phyloP scores from a whole-genome alignment of 805 yeast genomes.

The Ogataea nonfermentans region DNA sequence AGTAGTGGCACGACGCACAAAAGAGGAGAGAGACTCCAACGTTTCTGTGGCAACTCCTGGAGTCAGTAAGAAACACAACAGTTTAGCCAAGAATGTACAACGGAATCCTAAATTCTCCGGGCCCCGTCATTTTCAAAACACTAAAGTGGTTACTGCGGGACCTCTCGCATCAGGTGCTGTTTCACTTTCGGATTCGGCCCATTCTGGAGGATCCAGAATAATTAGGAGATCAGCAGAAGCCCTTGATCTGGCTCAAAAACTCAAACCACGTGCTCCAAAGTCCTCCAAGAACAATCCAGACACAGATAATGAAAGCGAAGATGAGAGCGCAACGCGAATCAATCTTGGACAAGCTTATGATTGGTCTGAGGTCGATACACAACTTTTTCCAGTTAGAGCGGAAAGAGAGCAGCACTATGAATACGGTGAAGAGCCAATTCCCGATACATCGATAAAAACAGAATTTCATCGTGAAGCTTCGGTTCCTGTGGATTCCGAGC shows the following conservation, averaged over 20 bases:
- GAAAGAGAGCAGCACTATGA: constrained; percentile 47
- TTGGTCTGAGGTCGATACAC: constrained; percentile 51
- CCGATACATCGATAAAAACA: constrained; percentile 35
- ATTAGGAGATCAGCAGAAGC: constrained; percentile 1
- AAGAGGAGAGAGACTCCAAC: constrained; percentile 78
- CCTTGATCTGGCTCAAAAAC: constrained; percentile 25
- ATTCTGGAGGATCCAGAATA: not conserved
- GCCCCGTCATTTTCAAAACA: constrained; percentile 40
- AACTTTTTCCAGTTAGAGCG: constrained; percentile 71
- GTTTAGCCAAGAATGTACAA: constrained; percentile 36
- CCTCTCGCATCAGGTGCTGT: constrained; percentile 69
- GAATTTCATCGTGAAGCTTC: constrained; percentile 30
- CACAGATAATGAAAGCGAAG: constrained; percentile 28
- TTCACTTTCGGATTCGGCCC: constrained; percentile 35
- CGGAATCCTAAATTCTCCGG: constrained; percentile 29
- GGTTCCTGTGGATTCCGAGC: constrained; percentile 20
- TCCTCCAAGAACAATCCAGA: constrained; percentile 10
- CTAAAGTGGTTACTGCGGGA: constrained; percentile 69
- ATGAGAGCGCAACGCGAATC: constrained; percentile 48
- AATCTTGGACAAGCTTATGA: constrained; percentile 63
- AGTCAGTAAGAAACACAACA: constrained; percentile 35
- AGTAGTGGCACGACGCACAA: constrained; percentile 76
- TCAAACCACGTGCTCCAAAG: constrained; percentile 16
- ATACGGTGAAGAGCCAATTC: constrained; percentile 30
- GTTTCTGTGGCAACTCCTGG: constrained; percentile 48